Conservation (phyloP, 1,284 basidiomycete genomes). For the Earliella scabrosa region DNA sequence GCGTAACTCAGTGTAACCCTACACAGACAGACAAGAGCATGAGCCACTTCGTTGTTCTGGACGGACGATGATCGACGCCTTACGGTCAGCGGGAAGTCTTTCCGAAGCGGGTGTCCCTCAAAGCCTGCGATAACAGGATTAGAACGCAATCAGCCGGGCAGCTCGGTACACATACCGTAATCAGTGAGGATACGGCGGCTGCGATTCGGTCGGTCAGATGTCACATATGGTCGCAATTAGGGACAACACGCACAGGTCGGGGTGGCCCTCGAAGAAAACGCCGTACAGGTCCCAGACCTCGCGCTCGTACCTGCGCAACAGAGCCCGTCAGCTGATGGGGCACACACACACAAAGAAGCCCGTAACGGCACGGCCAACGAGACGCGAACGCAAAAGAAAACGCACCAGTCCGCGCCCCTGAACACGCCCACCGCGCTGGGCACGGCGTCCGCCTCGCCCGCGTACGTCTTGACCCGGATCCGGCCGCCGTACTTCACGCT, state of each 20-base stretch:
- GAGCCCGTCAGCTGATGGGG: constrained; percentile 6
- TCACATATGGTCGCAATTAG: constrained; percentile 20
- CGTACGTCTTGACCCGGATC: constrained; percentile 98
- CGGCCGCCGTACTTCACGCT: constrained; percentile 78
- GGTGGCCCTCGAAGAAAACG: constrained; percentile 96
- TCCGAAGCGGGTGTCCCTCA: constrained; percentile 96
- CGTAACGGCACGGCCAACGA: too few relatives aligned
- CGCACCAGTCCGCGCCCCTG: constrained; percentile 93
- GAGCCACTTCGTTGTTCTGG: constrained; percentile 1
- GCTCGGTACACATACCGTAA: constrained; percentile 68
- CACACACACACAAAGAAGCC: constrained; percentile 20
- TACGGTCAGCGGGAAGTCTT: constrained; percentile 97
- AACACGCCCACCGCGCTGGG: constrained; percentile 85
- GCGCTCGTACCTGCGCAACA: constrained; percentile 86
- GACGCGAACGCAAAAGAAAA: constrained; percentile 13
- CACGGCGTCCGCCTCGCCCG: constrained; percentile 93
- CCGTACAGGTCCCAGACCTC: constrained; percentile 99
- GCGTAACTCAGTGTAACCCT: constrained; percentile 97
- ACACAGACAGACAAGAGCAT: constrained; percentile 10
- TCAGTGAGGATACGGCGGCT: constrained; percentile 97
- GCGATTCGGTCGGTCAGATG: constrained; percentile 19
- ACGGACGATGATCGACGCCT: constrained; percentile 29
- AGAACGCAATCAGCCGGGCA: background rate
- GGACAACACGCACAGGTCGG: constrained; percentile 81
- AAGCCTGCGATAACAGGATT: constrained; percentile 62